These are phyloP conservation scores for Geosmithia putterillii DNA, from an alignment of 2,329 filamentous ascomycete species.

Conservation along the genomic window DNA sequence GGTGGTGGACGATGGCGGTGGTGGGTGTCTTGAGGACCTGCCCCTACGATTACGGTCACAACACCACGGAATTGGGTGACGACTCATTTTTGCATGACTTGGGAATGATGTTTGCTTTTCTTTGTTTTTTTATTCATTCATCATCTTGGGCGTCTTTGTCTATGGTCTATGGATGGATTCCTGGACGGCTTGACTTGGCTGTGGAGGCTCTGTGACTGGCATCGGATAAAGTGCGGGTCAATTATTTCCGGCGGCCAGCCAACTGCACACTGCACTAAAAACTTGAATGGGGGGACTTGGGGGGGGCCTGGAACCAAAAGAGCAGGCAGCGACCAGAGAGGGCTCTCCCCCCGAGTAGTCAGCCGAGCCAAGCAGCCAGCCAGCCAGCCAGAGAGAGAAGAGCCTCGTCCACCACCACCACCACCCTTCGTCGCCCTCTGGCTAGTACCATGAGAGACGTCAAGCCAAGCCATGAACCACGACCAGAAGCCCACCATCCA, in stretches of 20 bases:
- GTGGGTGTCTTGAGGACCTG: neutral
- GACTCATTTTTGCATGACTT: neutral
- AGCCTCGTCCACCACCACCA: slow-evolving; percentile 20
- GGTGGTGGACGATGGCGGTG: too few relatives aligned
- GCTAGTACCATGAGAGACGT: slow-evolving; percentile 29
- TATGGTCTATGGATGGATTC: neutral
- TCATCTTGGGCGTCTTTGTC: neutral
- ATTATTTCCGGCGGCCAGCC: slow-evolving; percentile 8
- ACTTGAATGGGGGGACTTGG: slow-evolving; percentile 19
- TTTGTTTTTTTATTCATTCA: neutral
- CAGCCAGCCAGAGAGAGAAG: slow-evolving; percentile 12
- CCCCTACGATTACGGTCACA: neutral
- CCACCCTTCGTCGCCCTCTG: slow-evolving; percentile 21
- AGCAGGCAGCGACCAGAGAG: too few relatives aligned
- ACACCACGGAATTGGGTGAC: neutral
- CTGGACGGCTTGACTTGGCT: neutral
- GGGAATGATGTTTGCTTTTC: neutral
- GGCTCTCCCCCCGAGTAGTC: neutral
- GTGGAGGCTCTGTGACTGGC: too few relatives aligned
- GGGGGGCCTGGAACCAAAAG: too few relatives aligned
- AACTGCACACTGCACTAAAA: slow-evolving; percentile 20
- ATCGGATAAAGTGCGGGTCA: slow-evolving; percentile 26
- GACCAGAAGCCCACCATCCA: slow-evolving; percentile 20
- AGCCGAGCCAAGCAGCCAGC: slow-evolving; percentile 10
- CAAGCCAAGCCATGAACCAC: slow-evolving; percentile 21